phyloP scores from a whole-genome alignment of 108 stramenopile species.

The Pseudonitzschia multistriata region DNA sequence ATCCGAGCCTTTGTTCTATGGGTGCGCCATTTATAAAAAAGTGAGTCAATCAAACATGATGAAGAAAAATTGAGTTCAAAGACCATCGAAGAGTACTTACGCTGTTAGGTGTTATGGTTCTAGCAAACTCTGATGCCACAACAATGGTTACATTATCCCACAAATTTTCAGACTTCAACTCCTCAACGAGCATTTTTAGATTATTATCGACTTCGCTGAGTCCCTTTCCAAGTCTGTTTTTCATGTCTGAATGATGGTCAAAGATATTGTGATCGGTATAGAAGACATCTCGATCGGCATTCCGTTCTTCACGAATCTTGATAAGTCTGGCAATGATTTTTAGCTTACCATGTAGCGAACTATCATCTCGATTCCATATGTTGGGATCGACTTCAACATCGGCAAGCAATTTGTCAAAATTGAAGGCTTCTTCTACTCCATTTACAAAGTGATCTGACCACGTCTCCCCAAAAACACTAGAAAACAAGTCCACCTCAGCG shows the following conservation, averaged over 20 bases:
- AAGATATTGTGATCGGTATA: slow-evolving; percentile 51
- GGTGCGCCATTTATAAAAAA: too few relatives aligned
- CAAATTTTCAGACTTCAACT: slow-evolving; percentile 50
- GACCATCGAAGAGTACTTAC: too few relatives aligned
- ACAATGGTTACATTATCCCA: slow-evolving; percentile 64
- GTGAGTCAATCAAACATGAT: too few relatives aligned
- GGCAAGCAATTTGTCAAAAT: slow-evolving; percentile 20
- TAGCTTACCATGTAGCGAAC: slow-evolving; percentile 3
- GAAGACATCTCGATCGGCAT: slow-evolving; percentile 58
- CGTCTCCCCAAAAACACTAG: slow-evolving; percentile 50
- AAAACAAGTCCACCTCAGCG: slow-evolving; percentile 23
- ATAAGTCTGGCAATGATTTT: slow-evolving; percentile 56
- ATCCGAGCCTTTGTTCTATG: not conserved
- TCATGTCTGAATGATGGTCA: slow-evolving; percentile 50
- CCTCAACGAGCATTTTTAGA: slow-evolving; percentile 41
- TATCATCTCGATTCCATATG: not conserved
- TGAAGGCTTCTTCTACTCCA: slow-evolving; percentile 33
- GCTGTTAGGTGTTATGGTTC: slow-evolving; percentile 46
- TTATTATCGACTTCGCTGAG: slow-evolving; percentile 1
- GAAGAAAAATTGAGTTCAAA: too few relatives aligned
- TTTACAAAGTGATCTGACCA: slow-evolving; percentile 47
- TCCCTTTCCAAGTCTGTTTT: slow-evolving; percentile 16
- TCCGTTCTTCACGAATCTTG: slow-evolving; percentile 37
- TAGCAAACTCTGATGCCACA: slow-evolving; percentile 58
- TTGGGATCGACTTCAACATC: not conserved